Conservation (phyloP, 2,329 filamentous ascomycete species). For the Apiospora rasikravindrae region DNA sequence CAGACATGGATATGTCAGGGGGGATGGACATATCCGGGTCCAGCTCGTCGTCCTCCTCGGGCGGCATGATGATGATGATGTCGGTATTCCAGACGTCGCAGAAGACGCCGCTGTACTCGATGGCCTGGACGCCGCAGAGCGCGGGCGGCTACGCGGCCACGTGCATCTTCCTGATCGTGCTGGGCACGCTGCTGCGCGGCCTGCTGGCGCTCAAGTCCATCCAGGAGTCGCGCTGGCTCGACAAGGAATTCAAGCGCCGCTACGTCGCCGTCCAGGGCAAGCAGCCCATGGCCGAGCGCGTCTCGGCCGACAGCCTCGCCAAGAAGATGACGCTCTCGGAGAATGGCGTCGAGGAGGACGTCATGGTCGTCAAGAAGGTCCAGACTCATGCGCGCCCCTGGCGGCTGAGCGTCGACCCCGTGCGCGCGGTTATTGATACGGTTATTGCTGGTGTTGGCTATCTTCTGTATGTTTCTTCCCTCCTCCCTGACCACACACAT, state of each 20-base stretch:
- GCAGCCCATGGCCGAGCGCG: slow-evolving; percentile 61
- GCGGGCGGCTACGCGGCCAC: slow-evolving; percentile 81
- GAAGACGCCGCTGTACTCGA: slow-evolving; percentile 61
- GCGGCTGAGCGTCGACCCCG: slow-evolving; percentile 71
- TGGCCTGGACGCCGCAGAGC: slow-evolving; percentile 73
- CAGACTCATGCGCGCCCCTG: slow-evolving; percentile 67
- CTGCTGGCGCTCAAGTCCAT: slow-evolving; percentile 74
- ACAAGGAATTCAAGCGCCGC: slow-evolving; percentile 73
- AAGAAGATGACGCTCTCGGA: slow-evolving; percentile 72
- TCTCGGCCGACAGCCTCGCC: slow-evolving; percentile 63
- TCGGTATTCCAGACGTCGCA: slow-evolving; percentile 63
- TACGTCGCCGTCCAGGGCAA: slow-evolving; percentile 77
- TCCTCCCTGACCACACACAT: not conserved
- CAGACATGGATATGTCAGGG: slow-evolving; percentile 11
- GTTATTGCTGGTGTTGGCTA: slow-evolving; percentile 38
- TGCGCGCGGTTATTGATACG: slow-evolving; percentile 38
- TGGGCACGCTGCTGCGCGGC: slow-evolving; percentile 72
- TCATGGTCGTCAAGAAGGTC: slow-evolving; percentile 71
- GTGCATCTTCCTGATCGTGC: slow-evolving; percentile 86
- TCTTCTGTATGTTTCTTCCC: slow-evolving; percentile 35
- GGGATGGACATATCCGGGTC: slow-evolving; percentile 33
- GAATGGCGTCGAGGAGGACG: slow-evolving; percentile 81
- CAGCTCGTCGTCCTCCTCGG: slow-evolving; percentile 20
- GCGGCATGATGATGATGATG: slow-evolving; percentile 45
- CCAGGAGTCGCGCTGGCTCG: slow-evolving; percentile 68